phyloP scores from a whole-genome alignment of 305 asterid species.

The Rubia occidens region DNA sequence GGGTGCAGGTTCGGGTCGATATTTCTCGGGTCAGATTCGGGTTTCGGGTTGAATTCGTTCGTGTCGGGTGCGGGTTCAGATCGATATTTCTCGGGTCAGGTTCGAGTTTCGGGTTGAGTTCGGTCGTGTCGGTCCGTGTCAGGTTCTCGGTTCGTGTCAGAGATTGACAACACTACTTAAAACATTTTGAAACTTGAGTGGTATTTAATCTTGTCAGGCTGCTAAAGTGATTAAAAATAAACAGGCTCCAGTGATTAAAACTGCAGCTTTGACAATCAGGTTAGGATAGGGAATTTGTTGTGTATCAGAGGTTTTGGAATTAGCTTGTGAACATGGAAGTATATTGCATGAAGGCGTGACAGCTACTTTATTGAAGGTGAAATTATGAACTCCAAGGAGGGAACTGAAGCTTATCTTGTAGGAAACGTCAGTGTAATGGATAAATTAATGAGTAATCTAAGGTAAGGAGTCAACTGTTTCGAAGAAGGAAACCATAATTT shows the following conservation, averaged over 20 bases:
- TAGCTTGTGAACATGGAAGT: conserved; percentile 80
- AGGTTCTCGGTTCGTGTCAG: too few relatives aligned
- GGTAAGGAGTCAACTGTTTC: conserved; percentile 51
- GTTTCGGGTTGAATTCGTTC: too few relatives aligned
- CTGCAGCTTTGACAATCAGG: conserved; percentile 54
- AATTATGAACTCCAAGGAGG: conserved; percentile 44
- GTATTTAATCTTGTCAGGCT: conserved; percentile 36
- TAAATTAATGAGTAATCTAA: conserved; percentile 32
- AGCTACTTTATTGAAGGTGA: conserved; percentile 50
- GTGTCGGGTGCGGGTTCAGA: too few relatives aligned
- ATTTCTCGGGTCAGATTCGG: too few relatives aligned
- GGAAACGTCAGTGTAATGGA: conserved; percentile 42
- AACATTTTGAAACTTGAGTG: background rate
- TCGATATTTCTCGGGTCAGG: too few relatives aligned
- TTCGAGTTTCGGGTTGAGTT: too few relatives aligned
- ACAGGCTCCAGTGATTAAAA: conserved; percentile 67
- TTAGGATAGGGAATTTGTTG: conserved; percentile 66
- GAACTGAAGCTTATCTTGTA: conserved; percentile 49
- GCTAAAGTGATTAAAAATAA: conserved; percentile 83
- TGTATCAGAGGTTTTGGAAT: conserved; percentile 62
- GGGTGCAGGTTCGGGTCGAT: too few relatives aligned
- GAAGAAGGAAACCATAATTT: conserved; percentile 25
- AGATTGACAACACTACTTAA: too few relatives aligned
- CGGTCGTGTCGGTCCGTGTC: too few relatives aligned
- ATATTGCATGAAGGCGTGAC: conserved; percentile 46